A percentile compares a stretch with the other conserved stretches of the same genome.
Evolutionary conservation across 345 rosid genomes (phyloP).

Genomic region (Lenwebbia sp.): DNA sequence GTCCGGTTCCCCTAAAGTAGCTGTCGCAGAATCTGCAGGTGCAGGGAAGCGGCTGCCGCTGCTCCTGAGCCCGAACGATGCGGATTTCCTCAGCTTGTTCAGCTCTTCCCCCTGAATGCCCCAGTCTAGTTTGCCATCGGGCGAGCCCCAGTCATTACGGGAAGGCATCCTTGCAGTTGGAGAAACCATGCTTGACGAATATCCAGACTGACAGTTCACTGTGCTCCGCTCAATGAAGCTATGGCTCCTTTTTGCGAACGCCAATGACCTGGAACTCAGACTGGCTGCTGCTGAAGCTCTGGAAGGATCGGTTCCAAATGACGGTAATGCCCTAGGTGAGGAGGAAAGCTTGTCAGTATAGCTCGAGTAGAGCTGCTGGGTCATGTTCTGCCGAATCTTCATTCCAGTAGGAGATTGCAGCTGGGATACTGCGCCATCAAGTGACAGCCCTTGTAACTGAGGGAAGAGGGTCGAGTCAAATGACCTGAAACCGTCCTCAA

Average conservation of each 20-base stretch:
- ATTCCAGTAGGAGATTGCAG: conserved; percentile 30
- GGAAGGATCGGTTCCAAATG: conserved; percentile 31
- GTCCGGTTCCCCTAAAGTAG: conserved; percentile 44
- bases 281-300: conserved; percentile 28
- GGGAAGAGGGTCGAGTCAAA: conserved; percentile 23
- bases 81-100: conserved; percentile 52
- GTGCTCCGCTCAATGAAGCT: conserved; percentile 58
- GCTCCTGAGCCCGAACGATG: conserved; percentile 49
- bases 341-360: conserved; percentile 35
- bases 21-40: conserved; percentile 7
- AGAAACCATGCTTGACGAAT: conserved; percentile 18
- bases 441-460: conserved; percentile 32
- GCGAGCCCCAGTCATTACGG: conserved; percentile 60
- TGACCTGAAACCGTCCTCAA: conserved; percentile 54
- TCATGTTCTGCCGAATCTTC: conserved; percentile 38
- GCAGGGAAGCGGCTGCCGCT: conserved; percentile 14
- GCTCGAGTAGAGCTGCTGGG: conserved; percentile 36
- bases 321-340: conserved; percentile 35
- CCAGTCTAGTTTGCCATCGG: conserved; percentile 81
- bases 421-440: conserved; percentile 16
- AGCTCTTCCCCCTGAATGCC: conserved; percentile 66
- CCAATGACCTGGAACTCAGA: conserved; percentile 48
- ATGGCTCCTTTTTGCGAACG: conserved; percentile 59
- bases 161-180: conserved; percentile 16
- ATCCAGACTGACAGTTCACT: conserved; percentile 17